Percentiles rank a stretch among this genome's conserved stretches.
Conservation (phyloP, 257 asterid genomes). For the Cordia subcordata region DNA sequence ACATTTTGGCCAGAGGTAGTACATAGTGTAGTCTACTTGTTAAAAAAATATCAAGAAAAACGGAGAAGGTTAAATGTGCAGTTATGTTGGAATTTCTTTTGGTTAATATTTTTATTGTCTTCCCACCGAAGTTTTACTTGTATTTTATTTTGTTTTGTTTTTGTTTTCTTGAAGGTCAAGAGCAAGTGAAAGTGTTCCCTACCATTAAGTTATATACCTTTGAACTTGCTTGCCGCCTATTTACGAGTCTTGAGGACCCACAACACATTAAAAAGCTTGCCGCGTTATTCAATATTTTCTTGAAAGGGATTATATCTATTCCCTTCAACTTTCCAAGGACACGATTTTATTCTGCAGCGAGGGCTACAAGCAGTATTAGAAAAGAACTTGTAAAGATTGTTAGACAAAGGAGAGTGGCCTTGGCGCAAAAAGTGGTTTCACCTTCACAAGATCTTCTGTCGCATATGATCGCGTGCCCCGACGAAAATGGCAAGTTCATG, state of each 20-base stretch:
- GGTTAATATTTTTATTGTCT: too few relatives aligned
- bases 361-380: constrained; percentile 46
- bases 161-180: constrained; percentile 38
- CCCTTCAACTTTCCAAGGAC: constrained; percentile 69
- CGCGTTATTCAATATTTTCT: constrained; percentile 44
- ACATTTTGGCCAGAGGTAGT: too few relatives aligned
- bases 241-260: constrained; percentile 67
- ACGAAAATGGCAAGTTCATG: constrained; percentile 63
- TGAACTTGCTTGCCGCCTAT: constrained; percentile 63
- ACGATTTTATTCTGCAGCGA: constrained; percentile 44
- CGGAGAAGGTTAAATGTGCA: too few relatives aligned
- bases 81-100: too few relatives aligned
- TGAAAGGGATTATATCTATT: constrained; percentile 55
- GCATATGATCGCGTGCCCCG: constrained; percentile 48
- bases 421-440: constrained; percentile 33
- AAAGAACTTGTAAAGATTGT: constrained; percentile 37
- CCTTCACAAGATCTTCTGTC: constrained; percentile 67
- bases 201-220: constrained; percentile 53
- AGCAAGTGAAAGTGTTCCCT: constrained; percentile 46
- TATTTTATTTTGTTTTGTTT: too few relatives aligned
- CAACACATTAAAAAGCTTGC: constrained; percentile 44
- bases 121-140: too few relatives aligned
- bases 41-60: too few relatives aligned
- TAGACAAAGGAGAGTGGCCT: constrained; percentile 41
- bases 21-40: too few relatives aligned